Conservation (phyloP, 2,329 filamentous ascomycete genomes). For the Diatrype stigma region DNA sequence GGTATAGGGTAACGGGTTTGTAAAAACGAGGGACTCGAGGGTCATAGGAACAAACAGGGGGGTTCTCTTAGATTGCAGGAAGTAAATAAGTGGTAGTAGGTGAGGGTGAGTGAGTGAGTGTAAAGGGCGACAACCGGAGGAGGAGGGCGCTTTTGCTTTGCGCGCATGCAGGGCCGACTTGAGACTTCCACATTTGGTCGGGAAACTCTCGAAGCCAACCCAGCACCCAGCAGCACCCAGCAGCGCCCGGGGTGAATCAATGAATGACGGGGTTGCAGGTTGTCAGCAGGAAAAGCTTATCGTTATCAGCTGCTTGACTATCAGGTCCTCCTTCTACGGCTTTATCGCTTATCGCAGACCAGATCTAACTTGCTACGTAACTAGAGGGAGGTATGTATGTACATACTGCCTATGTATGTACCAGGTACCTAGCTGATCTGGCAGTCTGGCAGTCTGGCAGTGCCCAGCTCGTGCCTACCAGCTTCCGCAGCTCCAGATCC, state of each 20-base stretch:
- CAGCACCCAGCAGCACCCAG: not conserved
- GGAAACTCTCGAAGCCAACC: not conserved
- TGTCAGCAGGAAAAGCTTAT: not conserved
- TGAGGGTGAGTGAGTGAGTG: not conserved
- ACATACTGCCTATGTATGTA: too few species aligned
- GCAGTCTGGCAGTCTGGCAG: not conserved
- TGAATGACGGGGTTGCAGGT: not conserved
- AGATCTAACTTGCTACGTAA: too few species aligned
- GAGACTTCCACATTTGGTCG: not conserved
- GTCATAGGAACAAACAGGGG: conserved; percentile 4
- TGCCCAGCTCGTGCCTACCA: too few species aligned
- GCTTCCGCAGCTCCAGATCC: too few species aligned
- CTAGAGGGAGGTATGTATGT: too few species aligned
- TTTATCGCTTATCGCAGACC: too few species aligned
- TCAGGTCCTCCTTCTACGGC: not conserved
- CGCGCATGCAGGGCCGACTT: not conserved
- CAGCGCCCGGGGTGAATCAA: not conserved
- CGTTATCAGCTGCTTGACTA: not conserved
- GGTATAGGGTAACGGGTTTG: conserved; percentile 7
- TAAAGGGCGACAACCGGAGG: not conserved
- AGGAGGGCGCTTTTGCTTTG: not conserved
- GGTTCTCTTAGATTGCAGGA: too few species aligned
- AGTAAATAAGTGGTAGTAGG: not conserved
- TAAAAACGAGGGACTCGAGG: conserved; percentile 14
- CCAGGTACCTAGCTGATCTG: too few species aligned